Conservation (phyloP, 805 yeast species). For the Kuraishia capsulata region DNA sequence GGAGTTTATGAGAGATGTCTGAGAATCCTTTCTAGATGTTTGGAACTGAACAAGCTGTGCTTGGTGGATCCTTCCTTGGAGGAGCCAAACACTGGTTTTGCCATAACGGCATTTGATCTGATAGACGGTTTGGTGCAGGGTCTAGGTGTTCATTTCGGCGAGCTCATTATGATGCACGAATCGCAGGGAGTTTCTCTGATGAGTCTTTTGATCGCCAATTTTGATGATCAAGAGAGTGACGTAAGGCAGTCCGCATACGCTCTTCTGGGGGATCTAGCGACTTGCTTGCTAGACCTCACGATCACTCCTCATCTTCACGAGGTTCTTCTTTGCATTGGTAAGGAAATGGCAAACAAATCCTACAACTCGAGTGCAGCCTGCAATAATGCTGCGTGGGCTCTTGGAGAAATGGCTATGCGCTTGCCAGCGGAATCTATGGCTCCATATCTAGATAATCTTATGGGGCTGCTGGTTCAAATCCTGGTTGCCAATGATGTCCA, state of each 20-base stretch:
- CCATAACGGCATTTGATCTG: constrained; percentile 81
- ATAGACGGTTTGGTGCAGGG: constrained; percentile 94
- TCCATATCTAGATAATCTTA: constrained; percentile 45
- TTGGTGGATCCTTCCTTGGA: constrained; percentile 57
- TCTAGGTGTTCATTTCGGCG: constrained; percentile 52
- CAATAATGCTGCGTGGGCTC: constrained; percentile 89
- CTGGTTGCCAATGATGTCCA: constrained; percentile 44
- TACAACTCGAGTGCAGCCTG: constrained; percentile 52
- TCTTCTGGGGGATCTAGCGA: constrained; percentile 81
- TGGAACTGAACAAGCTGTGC: constrained; percentile 56
- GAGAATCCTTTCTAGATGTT: constrained; percentile 56
- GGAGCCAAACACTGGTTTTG: constrained; percentile 83
- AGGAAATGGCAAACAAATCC: constrained; percentile 50
- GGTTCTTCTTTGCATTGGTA: constrained; percentile 56
- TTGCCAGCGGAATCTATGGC: constrained; percentile 33
- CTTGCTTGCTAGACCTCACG: constrained; percentile 36
- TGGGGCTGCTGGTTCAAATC: constrained; percentile 50
- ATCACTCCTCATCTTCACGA: constrained; percentile 39
- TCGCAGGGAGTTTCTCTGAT: constrained; percentile 32
- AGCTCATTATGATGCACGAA: constrained; percentile 32
- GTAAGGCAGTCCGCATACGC: constrained; percentile 94
- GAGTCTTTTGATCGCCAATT: constrained; percentile 55
- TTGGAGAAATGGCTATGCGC: constrained; percentile 77
- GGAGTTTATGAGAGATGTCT: constrained; percentile 77
- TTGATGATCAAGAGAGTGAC: constrained; percentile 70